A percentile compares a stretch with the other conserved stretches of the same genome.
Evolutionary conservation across 768 basidiomycete species (phyloP).

Genomic region (Panellus pusillus): DNA sequence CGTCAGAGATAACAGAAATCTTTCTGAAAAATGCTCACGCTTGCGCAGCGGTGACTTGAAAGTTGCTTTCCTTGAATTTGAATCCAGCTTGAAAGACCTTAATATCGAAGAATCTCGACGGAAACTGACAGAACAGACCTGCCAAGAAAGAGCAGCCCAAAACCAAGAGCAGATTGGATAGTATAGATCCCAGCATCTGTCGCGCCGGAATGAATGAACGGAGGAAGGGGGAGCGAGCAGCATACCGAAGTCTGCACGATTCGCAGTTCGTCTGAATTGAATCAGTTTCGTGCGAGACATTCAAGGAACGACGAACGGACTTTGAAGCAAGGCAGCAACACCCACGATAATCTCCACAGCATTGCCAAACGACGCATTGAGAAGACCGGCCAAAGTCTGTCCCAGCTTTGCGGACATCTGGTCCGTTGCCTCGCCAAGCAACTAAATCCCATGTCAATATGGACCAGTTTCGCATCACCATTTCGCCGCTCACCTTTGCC

Average conservation of each 20-base stretch:
- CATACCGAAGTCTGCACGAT: slow-evolving; percentile 90
- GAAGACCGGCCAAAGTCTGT: slow-evolving; percentile 80
- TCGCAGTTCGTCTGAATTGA: slow-evolving; percentile 67
- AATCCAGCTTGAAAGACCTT: slow-evolving; percentile 54
- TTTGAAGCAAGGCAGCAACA: slow-evolving; percentile 78
- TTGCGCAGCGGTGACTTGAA: slow-evolving; percentile 85
- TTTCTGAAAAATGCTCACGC: slow-evolving; percentile 48
- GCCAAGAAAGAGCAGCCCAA: slow-evolving; percentile 90
- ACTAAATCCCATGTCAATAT: slow-evolving; percentile 33
- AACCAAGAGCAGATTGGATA: slow-evolving; percentile 88
- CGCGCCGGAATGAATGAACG: background rate
- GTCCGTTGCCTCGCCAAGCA: slow-evolving; percentile 81
- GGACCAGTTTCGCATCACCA: slow-evolving; percentile 2
- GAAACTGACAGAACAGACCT: slow-evolving; percentile 38
- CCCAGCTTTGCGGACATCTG: slow-evolving; percentile 78
- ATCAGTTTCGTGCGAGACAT: slow-evolving; percentile 5
- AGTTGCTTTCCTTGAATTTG: slow-evolving; percentile 63
- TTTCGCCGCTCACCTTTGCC: slow-evolving; percentile 60
- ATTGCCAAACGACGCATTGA: slow-evolving; percentile 85
- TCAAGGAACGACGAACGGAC: slow-evolving; percentile 33
- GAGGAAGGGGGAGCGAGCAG: background rate
- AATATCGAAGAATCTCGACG: background rate
- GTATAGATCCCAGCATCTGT: slow-evolving; percentile 86
- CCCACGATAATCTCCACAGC: slow-evolving; percentile 91
- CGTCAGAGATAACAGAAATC: background rate